These are phyloP conservation scores for Phytophthora hibernalis DNA, from an alignment of 352 stramenopile species.

Conservation along the genomic window DNA sequence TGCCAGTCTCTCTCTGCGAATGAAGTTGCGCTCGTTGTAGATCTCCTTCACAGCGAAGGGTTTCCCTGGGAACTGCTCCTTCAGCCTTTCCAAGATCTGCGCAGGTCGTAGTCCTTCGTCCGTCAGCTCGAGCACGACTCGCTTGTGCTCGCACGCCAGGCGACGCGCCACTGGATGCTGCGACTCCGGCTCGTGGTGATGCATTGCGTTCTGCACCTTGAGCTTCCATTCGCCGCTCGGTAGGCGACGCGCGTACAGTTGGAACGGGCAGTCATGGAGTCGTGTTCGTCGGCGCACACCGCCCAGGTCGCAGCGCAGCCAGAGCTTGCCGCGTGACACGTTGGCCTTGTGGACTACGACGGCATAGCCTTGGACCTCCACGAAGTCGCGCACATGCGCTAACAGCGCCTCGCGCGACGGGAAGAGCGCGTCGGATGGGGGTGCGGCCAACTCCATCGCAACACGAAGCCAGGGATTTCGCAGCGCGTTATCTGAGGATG, in stretches of 20 bases:
- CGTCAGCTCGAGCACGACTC: background rate
- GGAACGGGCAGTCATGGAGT: background rate
- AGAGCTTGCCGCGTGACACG: background rate
- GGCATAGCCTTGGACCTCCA: background rate
- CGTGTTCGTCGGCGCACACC: background rate
- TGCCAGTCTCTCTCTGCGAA: slow-evolving; percentile 36
- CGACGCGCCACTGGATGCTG: background rate
- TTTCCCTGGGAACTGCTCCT: slow-evolving; percentile 47
- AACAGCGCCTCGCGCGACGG: background rate
- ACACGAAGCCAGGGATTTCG: background rate
- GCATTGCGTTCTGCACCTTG: background rate
- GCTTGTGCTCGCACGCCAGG: background rate
- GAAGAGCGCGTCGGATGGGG: background rate
- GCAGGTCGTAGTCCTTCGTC: slow-evolving; percentile 1
- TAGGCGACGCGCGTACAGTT: background rate
- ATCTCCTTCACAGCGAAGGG: slow-evolving; percentile 61
- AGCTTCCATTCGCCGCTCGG: background rate
- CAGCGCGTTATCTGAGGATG: no score
- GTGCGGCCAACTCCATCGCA: background rate
- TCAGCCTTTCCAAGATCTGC: slow-evolving; percentile 49
- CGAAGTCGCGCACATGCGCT: background rate
- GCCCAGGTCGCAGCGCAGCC: background rate
- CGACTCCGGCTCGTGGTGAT: background rate
- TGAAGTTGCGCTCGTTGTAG: slow-evolving; percentile 61
- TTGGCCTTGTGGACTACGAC: background rate